Percentiles rank a stretch among this genome's conserved stretches.
Evolutionary conservation across 1,284 basidiomycete species (phyloP).

Genomic region (Hortiboletus rubellus): DNA sequence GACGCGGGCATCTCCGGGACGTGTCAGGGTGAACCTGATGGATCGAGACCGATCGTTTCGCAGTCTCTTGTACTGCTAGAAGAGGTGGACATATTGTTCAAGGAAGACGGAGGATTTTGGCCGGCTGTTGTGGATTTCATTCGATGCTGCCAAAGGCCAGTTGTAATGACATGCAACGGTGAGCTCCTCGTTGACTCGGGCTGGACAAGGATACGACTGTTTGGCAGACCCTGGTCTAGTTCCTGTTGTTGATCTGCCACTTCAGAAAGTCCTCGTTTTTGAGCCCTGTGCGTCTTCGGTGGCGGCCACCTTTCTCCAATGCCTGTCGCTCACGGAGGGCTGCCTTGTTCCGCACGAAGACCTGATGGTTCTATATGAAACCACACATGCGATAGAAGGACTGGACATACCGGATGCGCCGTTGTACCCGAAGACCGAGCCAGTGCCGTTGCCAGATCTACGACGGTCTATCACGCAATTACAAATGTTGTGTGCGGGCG

Average conservation of each 20-base stretch:
- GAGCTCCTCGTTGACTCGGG: slow-evolving; percentile 31
- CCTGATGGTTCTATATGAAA: slow-evolving; percentile 43
- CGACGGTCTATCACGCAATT: slow-evolving; percentile 58
- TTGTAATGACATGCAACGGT: slow-evolving; percentile 94
- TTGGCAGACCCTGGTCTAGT: slow-evolving; percentile 68
- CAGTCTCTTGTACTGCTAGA: slow-evolving; percentile 96
- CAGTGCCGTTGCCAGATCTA: slow-evolving; percentile 50
- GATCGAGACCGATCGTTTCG: slow-evolving; percentile 38
- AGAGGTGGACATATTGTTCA: slow-evolving; percentile 93
- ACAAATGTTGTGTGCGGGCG: slow-evolving; percentile 49
- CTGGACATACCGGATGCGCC: slow-evolving; percentile 36
- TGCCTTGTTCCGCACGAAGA: slow-evolving; percentile 41
- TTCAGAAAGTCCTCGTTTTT: slow-evolving; percentile 76
- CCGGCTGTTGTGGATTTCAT: slow-evolving; percentile 78
- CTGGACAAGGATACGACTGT: slow-evolving; percentile 11
- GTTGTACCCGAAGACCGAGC: slow-evolving; percentile 41
- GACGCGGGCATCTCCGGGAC: slow-evolving; percentile 1
- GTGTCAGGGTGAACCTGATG: slow-evolving; percentile 19
- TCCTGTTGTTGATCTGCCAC: slow-evolving; percentile 69
- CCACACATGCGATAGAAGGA: slow-evolving; percentile 16
- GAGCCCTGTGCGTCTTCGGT: slow-evolving; percentile 55
- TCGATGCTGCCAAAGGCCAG: slow-evolving; percentile 78
- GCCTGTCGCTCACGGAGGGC: slow-evolving; percentile 62
- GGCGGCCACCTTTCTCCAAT: slow-evolving; percentile 73
- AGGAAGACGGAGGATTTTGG: slow-evolving; percentile 94